phyloP scores from a whole-genome alignment of 1,284 basidiomycete genomes.

The Trichosporon coremiiforme region DNA sequence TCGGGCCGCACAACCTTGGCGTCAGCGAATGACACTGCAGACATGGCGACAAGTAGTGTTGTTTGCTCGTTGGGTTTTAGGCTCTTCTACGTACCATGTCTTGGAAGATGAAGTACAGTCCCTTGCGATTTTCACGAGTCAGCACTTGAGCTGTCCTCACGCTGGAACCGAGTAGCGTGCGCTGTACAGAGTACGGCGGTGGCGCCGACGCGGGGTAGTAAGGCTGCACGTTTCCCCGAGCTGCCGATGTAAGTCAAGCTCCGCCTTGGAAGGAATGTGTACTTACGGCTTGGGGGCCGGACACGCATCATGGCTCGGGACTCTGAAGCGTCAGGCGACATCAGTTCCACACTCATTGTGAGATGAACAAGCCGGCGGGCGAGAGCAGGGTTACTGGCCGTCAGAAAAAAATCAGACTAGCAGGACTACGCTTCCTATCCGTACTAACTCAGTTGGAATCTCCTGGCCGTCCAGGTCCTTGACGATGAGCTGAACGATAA shows the following conservation, averaged over 20 bases:
- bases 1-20: conserved; percentile 31
- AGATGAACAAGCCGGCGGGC: conserved; percentile 31
- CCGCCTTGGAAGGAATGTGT: no score
- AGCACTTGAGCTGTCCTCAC: conserved; percentile 31
- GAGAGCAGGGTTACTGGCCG: conserved; percentile 28
- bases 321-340: conserved; percentile 26
- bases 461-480: conserved; percentile 27
- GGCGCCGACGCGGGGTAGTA: conserved; percentile 33
- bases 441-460: conserved; percentile 31
- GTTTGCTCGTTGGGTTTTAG: not conserved
- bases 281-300: conserved; percentile 31
- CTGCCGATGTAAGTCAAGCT: conserved; percentile 15
- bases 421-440: no score
- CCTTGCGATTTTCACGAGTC: conserved; percentile 28
- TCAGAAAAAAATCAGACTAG: conserved; percentile 4
- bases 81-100: conserved; percentile 27
- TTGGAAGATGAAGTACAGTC: conserved; percentile 32
- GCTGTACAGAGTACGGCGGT: conserved; percentile 31
- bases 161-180: conserved; percentile 28
- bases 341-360: conserved; percentile 32
- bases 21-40: conserved; percentile 14
- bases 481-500: conserved; percentile 31
- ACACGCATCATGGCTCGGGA: conserved; percentile 32
- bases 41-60: not conserved
- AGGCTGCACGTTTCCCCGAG: conserved; percentile 30